Percentiles rank a stretch among this genome's conserved stretches.
Conservation (phyloP, 1,139 yeast genomes). For the Nakaseomyces delphensis region DNA sequence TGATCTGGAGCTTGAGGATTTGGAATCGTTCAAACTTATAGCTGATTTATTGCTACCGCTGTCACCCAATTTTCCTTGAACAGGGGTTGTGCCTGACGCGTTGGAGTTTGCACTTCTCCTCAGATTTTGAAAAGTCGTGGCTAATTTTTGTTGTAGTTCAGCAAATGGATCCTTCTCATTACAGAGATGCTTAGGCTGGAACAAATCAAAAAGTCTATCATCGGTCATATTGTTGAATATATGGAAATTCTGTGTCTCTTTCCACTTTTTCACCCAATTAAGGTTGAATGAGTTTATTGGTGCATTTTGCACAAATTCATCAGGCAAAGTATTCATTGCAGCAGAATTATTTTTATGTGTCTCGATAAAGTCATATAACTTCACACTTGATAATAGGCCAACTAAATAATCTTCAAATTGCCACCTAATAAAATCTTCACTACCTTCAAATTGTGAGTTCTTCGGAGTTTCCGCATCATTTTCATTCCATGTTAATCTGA, state of each 20-base stretch:
- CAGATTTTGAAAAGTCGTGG: slow-evolving; percentile 29
- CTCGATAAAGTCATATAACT: slow-evolving; percentile 54
- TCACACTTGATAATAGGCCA: slow-evolving; percentile 63
- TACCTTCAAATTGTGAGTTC: slow-evolving; percentile 53
- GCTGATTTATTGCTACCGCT: neutral
- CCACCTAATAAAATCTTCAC: slow-evolving; percentile 81
- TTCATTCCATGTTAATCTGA: slow-evolving; percentile 35
- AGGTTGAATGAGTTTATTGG: slow-evolving; percentile 45
- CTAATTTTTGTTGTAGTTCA: slow-evolving; percentile 26
- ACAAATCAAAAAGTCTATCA: slow-evolving; percentile 80
- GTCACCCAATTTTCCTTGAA: slow-evolving; percentile 1
- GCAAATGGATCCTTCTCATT: slow-evolving; percentile 31
- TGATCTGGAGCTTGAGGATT: neutral
- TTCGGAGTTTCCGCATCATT: slow-evolving; percentile 39
- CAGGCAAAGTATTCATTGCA: slow-evolving; percentile 22
- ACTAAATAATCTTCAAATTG: slow-evolving; percentile 85
- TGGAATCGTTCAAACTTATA: neutral
- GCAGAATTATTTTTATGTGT: slow-evolving; percentile 33
- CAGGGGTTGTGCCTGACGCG: slow-evolving; percentile 10
- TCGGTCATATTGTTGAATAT: slow-evolving; percentile 72
- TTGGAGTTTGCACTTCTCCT: slow-evolving; percentile 8
- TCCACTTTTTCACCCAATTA: slow-evolving; percentile 59
- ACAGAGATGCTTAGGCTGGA: slow-evolving; percentile 64
- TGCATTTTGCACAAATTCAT: slow-evolving; percentile 26
- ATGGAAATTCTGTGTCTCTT: slow-evolving; percentile 52